Evolutionary conservation across 177 flowering plant genomes (phyloP).

Genomic region (Vitis hybrid): DNA sequence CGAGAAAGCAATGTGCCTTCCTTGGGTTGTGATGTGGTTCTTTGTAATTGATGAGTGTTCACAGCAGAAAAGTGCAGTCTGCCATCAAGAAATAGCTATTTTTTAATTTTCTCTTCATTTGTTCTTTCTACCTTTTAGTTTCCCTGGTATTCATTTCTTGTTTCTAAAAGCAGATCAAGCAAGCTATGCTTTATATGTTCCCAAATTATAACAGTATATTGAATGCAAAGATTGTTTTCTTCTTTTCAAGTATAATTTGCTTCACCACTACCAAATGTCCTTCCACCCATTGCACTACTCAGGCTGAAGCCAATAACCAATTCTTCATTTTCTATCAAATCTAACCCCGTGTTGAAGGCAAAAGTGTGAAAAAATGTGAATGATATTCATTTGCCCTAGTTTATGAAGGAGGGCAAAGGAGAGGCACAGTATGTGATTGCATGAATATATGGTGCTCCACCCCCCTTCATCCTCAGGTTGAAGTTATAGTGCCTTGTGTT

Average conservation of each 20-base stretch:
- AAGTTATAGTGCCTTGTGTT: no score
- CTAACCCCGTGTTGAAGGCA: no score
- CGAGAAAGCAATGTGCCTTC: conserved; percentile 77
- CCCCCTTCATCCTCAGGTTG: no score
- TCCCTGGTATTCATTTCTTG: conserved; percentile 3
- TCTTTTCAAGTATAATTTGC: neutral
- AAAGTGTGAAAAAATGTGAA: no score
- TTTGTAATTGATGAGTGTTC: neutral
- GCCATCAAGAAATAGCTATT: conserved; percentile 15
- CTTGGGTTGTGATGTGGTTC: conserved; percentile 46
- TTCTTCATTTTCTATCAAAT: no score
- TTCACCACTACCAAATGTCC: neutral
- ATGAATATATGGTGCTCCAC: no score
- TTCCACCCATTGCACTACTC: no score
- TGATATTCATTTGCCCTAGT: no score
- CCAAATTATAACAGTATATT: conserved; percentile 19
- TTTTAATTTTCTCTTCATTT: conserved; percentile 8
- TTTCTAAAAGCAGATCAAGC: conserved; percentile 21
- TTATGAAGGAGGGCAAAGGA: no score
- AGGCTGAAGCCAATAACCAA: no score
- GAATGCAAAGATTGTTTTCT: conserved; percentile 10
- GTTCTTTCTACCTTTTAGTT: conserved; percentile 5
- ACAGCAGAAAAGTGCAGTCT: conserved; percentile 10
- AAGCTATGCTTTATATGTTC: conserved; percentile 17
- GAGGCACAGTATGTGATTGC: no score